Conservation (phyloP, 2,329 filamentous ascomycete genomes). For the Alternaria gaisen region DNA sequence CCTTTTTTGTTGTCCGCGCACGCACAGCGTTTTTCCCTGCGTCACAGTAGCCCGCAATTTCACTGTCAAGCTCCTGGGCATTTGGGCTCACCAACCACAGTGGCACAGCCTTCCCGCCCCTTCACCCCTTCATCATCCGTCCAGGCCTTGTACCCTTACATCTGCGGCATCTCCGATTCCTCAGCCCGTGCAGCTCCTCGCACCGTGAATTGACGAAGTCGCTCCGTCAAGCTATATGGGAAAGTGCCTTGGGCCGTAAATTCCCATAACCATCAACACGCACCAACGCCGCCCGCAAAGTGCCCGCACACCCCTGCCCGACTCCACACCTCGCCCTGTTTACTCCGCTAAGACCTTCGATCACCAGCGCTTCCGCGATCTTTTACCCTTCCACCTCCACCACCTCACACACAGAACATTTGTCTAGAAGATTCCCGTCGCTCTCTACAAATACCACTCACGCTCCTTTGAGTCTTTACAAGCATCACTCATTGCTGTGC, state of each 20-base stretch:
- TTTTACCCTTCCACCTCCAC: slow-evolving; percentile 19
- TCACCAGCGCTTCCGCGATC: slow-evolving; percentile 36
- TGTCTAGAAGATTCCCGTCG: slow-evolving; percentile 25
- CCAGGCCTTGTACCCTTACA: slow-evolving; percentile 1
- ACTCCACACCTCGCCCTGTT: slow-evolving; percentile 37
- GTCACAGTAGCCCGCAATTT: slow-evolving; percentile 3
- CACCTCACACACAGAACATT: slow-evolving; percentile 13
- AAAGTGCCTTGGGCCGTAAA: slow-evolving; percentile 20
- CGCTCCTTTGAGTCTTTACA: slow-evolving; percentile 24
- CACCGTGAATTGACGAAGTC: slow-evolving; percentile 14
- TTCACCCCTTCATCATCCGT: not conserved
- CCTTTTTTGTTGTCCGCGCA: slow-evolving; percentile 20
- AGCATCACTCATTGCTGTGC: slow-evolving; percentile 11
- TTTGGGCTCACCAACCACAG: slow-evolving; percentile 14
- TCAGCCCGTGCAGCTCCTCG: slow-evolving; percentile 7
- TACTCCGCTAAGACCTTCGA: slow-evolving; percentile 33
- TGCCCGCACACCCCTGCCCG: slow-evolving; percentile 27
- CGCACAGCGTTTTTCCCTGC: slow-evolving; percentile 18
- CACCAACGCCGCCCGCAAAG: slow-evolving; percentile 11
- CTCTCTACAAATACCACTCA: slow-evolving; percentile 31
- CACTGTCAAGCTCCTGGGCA: slow-evolving; percentile 5
- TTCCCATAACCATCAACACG: slow-evolving; percentile 25
- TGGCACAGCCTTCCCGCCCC: slow-evolving; percentile 3
- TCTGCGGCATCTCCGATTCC: not conserved
- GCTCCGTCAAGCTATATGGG: slow-evolving; percentile 34